phyloP scores from a whole-genome alignment of 2,329 filamentous ascomycete species.

The Trichoderma koningii region DNA sequence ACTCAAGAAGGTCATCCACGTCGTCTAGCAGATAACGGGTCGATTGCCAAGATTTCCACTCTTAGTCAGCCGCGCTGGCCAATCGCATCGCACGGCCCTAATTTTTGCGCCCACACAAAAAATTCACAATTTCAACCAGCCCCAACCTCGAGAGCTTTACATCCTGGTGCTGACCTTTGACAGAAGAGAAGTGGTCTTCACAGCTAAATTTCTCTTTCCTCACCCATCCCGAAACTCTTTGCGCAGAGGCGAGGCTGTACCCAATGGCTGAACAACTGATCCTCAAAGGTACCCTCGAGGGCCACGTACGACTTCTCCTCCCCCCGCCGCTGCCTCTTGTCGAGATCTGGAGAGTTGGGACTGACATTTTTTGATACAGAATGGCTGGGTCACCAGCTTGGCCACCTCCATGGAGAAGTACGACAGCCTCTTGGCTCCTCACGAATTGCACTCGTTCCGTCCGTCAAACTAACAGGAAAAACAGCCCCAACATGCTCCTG shows the following conservation, averaged over 20 bases:
- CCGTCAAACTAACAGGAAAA: slow-evolving; percentile 32
- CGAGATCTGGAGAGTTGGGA: slow-evolving; percentile 21
- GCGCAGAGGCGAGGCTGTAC: slow-evolving; percentile 50
- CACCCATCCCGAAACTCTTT: slow-evolving; percentile 36
- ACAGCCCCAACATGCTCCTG: slow-evolving; percentile 98
- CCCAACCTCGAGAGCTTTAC: slow-evolving; percentile 29
- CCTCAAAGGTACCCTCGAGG: slow-evolving; percentile 95
- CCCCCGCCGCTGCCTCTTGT: slow-evolving; percentile 27
- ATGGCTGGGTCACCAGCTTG: slow-evolving; percentile 98
- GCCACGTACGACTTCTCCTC: slow-evolving; percentile 68
- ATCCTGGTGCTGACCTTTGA: slow-evolving; percentile 31
- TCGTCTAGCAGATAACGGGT: slow-evolving; percentile 11
- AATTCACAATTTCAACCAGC: slow-evolving; percentile 45
- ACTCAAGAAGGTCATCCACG: not conserved
- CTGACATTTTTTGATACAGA: slow-evolving; percentile 49
- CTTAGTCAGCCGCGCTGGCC: not conserved
- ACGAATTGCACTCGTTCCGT: not conserved
- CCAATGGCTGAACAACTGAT: slow-evolving; percentile 90
- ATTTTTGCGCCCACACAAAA: slow-evolving; percentile 55
- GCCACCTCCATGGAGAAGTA: slow-evolving; percentile 99
- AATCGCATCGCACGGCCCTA: slow-evolving; percentile 44
- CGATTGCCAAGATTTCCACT: slow-evolving; percentile 12
- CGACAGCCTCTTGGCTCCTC: slow-evolving; percentile 37
- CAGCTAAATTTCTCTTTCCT: slow-evolving; percentile 42
- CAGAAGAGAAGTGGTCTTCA: slow-evolving; percentile 37